These are phyloP conservation scores for Phytophthora crassamura DNA, from an alignment of 352 stramenopile genomes.

Conservation along the genomic window DNA sequence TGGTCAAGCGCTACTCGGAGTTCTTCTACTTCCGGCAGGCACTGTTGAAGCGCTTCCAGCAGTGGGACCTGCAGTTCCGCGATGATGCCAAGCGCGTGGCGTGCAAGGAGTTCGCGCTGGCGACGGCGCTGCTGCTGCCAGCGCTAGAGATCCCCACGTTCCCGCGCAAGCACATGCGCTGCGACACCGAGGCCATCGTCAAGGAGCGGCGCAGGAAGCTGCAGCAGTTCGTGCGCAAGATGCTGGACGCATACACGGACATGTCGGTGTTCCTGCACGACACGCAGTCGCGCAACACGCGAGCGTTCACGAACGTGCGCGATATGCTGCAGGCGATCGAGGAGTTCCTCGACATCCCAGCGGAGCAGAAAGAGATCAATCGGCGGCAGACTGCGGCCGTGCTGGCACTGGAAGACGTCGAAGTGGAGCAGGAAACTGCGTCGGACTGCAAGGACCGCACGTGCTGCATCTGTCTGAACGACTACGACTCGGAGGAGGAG, in stretches of 20 bases:
- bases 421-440: slow-evolving; percentile 12
- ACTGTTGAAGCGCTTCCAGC: slow-evolving; percentile 54
- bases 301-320: slow-evolving; percentile 27
- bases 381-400: slow-evolving; percentile 54
- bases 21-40: slow-evolving; percentile 61
- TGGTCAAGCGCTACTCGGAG: slow-evolving; percentile 74
- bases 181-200: slow-evolving; percentile 63
- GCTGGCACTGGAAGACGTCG: slow-evolving; percentile 61
- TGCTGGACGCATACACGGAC: slow-evolving; percentile 66
- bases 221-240: slow-evolving; percentile 58
- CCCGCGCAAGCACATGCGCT: slow-evolving; percentile 66
- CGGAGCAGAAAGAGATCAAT: slow-evolving; percentile 60
- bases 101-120: slow-evolving; percentile 54
- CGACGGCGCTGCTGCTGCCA: slow-evolving; percentile 49
- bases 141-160: slow-evolving; percentile 53
- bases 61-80: slow-evolving; percentile 48
- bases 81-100: slow-evolving; percentile 32
- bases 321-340: slow-evolving; percentile 49
- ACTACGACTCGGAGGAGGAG: slow-evolving; percentile 41
- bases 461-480: slow-evolving; percentile 66
- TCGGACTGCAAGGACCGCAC: slow-evolving; percentile 33
- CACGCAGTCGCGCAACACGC: slow-evolving; percentile 29
- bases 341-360: slow-evolving; percentile 58
- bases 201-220: slow-evolving; percentile 53
- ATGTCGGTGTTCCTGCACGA: slow-evolving; percentile 62